phyloP scores from a whole-genome alignment of 331 rosid species.

The Pyrus hybrid region DNA sequence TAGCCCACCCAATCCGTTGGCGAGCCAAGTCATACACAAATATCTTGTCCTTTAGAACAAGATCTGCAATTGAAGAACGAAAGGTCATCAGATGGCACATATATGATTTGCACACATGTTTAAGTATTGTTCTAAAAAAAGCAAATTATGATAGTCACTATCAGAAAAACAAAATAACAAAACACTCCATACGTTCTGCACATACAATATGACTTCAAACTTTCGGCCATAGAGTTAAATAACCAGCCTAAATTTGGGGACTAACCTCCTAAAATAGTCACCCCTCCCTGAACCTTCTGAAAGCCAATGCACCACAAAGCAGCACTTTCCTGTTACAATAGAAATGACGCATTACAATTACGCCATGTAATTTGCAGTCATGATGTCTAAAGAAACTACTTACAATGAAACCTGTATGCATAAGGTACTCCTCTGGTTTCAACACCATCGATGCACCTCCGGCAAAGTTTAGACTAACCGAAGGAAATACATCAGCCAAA shows the following conservation, averaged over 20 bases:
- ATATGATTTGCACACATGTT: not conserved
- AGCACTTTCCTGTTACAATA: constrained; percentile 65
- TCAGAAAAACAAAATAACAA: not conserved
- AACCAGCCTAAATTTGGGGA: constrained; percentile 5
- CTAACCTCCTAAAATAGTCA: constrained; percentile 91
- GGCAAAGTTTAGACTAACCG: constrained; percentile 74
- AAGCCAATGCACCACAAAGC: constrained; percentile 91
- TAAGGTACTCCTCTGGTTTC: constrained; percentile 81
- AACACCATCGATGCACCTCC: constrained; percentile 88
- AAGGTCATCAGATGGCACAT: not conserved
- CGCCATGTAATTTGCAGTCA: constrained; percentile 11
- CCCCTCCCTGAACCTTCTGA: constrained; percentile 72
- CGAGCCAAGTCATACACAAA: constrained; percentile 71
- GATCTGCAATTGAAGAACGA: constrained; percentile 53
- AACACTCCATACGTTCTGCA: not conserved
- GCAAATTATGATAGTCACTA: not conserved
- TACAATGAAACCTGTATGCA: constrained; percentile 61
- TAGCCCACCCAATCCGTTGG: constrained; percentile 80
- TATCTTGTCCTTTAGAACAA: constrained; percentile 86
- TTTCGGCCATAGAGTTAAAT: not conserved
- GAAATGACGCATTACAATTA: constrained; percentile 5
- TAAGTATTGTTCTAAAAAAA: not conserved
- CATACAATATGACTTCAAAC: not conserved
- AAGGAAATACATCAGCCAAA: constrained; percentile 71
- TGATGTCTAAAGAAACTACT: constrained; percentile 13